Conservation (phyloP, 371 early-diverging fungal genomes). For the Paraphysoderma sedebokerense region DNA sequence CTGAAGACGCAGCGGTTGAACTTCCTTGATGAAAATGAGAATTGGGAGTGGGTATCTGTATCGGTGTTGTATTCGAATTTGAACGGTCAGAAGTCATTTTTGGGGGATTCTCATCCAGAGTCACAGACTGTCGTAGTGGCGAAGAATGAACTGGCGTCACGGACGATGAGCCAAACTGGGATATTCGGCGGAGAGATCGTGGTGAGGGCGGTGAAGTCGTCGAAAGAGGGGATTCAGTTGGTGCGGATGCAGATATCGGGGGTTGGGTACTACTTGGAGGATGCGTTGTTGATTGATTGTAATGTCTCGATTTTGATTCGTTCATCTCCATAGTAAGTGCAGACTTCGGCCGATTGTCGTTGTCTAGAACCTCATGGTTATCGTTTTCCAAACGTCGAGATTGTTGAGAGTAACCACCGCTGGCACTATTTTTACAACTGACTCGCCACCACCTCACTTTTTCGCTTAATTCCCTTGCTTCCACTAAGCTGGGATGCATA, state of each 20-base stretch:
- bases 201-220: not conserved
- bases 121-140: no score
- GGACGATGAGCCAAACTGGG: no score
- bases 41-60: no score
- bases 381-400: not conserved
- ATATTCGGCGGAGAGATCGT: no score
- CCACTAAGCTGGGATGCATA: slow-evolving; percentile 45
- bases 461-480: not conserved
- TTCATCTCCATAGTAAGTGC: not conserved
- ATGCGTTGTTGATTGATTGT: not conserved
- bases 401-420: not conserved
- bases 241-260: not conserved
- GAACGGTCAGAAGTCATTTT: no score
- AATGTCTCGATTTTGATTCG: not conserved
- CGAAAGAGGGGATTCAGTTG: not conserved
- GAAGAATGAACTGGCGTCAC: no score
- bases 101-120: no score
- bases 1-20: no score
- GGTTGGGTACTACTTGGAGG: not conserved
- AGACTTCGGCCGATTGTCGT: not conserved
- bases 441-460: not conserved
- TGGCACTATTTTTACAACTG: not conserved
- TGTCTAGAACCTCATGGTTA: not conserved
- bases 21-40: no score
- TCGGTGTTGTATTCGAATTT: no score